Percentiles rank a stretch among this genome's conserved stretches.
phyloP scores from a whole-genome alignment of 1,284 basidiomycete species.

The Rhodotorula sp. region DNA sequence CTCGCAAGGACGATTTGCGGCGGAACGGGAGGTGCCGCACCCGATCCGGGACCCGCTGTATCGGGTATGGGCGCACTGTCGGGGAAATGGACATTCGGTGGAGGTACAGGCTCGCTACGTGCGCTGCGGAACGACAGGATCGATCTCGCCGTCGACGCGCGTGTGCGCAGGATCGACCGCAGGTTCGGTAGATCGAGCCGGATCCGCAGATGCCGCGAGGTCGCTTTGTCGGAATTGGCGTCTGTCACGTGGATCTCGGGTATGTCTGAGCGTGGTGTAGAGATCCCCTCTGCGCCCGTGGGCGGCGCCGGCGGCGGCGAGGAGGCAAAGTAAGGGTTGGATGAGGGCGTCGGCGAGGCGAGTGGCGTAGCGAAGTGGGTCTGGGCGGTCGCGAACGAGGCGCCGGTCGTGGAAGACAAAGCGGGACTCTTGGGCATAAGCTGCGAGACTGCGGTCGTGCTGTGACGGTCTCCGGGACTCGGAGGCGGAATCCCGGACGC shows the following conservation, averaged over 20 bases:
- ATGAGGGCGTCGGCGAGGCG: slow-evolving; percentile 8
- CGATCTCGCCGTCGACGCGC: neutral
- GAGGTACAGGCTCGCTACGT: neutral
- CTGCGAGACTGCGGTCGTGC: neutral
- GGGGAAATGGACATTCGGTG: slow-evolving; percentile 21
- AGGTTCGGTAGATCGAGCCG: neutral
- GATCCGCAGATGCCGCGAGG: neutral
- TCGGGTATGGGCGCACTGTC: neutral
- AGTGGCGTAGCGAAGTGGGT: neutral
- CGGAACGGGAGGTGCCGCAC: slow-evolving; percentile 34
- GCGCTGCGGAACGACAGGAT: neutral
- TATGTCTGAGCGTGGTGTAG: too few relatives aligned
- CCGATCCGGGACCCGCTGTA: slow-evolving; percentile 1
- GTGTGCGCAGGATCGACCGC: slow-evolving; percentile 12
- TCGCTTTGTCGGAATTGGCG: neutral
- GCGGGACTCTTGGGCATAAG: neutral
- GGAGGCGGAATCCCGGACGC: neutral
- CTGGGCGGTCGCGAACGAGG: slow-evolving; percentile 16
- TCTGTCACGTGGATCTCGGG: neutral
- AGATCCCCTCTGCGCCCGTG: too few relatives aligned
- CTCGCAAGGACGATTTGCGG: slow-evolving; percentile 35
- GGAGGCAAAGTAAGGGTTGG: neutral
- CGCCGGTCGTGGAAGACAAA: neutral
- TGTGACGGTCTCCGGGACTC: neutral
- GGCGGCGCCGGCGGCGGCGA: neutral